Conservation (phyloP, 176 grass and related monocot species). For the Phoenix dactylifera region DNA sequence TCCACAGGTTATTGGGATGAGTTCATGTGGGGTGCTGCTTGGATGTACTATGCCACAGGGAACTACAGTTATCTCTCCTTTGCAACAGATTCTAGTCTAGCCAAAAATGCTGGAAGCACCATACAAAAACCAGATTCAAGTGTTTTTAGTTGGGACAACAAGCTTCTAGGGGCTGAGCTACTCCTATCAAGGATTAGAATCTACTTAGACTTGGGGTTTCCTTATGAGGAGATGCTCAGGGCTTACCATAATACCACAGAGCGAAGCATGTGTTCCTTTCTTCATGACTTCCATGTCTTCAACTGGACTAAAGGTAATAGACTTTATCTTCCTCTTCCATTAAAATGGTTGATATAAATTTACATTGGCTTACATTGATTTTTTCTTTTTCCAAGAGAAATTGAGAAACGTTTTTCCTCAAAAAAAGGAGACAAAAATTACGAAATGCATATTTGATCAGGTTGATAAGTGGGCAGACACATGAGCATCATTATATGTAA, state of each 20-base stretch:
- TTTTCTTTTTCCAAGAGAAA: not conserved
- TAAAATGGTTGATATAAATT: too few relatives aligned
- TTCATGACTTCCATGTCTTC: conserved; percentile 7
- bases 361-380: not conserved
- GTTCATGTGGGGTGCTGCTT: conserved; percentile 17
- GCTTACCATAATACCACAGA: conserved; percentile 8
- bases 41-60: conserved; percentile 21
- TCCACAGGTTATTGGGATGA: conserved; percentile 26
- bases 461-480: too few relatives aligned
- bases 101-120: not conserved
- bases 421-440: too few relatives aligned
- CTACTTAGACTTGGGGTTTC: conserved; percentile 13
- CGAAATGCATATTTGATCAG: too few relatives aligned
- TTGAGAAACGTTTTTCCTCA: too few relatives aligned
- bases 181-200: conserved; percentile 19
- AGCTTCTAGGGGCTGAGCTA: conserved; percentile 22
- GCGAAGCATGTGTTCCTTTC: conserved; percentile 10
- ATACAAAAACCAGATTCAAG: not conserved
- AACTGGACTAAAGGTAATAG: conserved; percentile 17
- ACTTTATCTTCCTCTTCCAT: too few relatives aligned
- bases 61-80: conserved; percentile 15
- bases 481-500: too few relatives aligned
- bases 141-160: conserved; percentile 26
- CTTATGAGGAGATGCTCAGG: conserved; percentile 11
- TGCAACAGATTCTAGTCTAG: conserved; percentile 1